Conservation (phyloP, 257 asterid genomes). For the Solanum corneliomulleri region DNA sequence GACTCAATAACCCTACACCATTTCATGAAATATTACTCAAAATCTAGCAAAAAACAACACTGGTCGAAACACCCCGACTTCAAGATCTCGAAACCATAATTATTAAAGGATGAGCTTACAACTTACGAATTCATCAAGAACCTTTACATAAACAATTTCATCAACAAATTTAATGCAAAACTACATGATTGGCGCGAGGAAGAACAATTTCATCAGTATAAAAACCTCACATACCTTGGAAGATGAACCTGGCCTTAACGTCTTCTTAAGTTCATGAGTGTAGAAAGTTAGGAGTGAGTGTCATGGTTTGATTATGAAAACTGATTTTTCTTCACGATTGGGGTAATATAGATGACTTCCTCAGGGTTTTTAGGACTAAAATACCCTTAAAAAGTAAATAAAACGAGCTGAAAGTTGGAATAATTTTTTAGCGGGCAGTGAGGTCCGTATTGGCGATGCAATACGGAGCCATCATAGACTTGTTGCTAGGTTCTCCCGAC, state of each 20-base stretch:
- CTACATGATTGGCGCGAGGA: neutral
- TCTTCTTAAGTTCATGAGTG: neutral
- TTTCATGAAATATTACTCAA: neutral
- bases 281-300: neutral
- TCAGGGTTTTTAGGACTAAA: neutral
- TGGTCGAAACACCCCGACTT: neutral
- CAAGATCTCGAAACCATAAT: neutral
- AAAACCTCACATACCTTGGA: neutral
- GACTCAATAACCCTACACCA: neutral
- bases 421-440: neutral
- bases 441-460: neutral
- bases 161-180: no score
- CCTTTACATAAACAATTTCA: neutral
- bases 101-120: neutral
- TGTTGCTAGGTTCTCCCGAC: accelerated
- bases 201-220: neutral
- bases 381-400: neutral
- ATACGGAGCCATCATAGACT: neutral
- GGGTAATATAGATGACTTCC: neutral
- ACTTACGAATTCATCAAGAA: neutral
- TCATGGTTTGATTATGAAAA: neutral
- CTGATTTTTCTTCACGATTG: neutral
- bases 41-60: neutral
- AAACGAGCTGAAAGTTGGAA: no score
- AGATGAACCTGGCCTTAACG: neutral